Evolutionary conservation across 495 filamentous ascomycete genomes (phyloP).

Genomic region (Hypoxylon fuscum): DNA sequence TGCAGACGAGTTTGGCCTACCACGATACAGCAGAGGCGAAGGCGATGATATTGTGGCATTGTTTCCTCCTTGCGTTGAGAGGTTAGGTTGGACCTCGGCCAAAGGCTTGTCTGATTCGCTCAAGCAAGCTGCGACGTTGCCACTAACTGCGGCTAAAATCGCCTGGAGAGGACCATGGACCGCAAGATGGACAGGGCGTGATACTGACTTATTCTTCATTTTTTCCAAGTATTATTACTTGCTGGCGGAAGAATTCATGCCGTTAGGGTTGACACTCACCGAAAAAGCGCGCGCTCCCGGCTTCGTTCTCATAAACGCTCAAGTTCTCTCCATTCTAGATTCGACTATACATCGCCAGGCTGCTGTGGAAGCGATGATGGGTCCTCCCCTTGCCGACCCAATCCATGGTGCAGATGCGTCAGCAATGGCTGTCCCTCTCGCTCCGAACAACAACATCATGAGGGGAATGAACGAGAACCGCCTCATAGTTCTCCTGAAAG

Average conservation of each 20-base stretch:
- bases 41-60: constrained; percentile 69
- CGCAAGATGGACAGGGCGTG: constrained; percentile 84
- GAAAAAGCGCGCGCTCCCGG: constrained; percentile 80
- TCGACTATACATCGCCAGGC: constrained; percentile 81
- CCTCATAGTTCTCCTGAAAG: constrained; percentile 84
- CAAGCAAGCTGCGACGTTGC: constrained; percentile 71
- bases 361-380: constrained; percentile 59
- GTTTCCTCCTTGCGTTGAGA: constrained; percentile 77
- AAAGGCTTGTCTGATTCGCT: constrained; percentile 70
- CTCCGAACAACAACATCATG: constrained; percentile 69
- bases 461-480: constrained; percentile 93
- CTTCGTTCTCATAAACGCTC: constrained; percentile 84
- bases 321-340: constrained; percentile 83
- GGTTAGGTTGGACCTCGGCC: constrained; percentile 75
- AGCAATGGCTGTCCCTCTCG: constrained; percentile 71
- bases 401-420: constrained; percentile 77
- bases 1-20: constrained; percentile 68
- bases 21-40: constrained; percentile 54
- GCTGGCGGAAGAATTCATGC: constrained; percentile 81
- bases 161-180: constrained; percentile 89
- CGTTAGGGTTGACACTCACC: constrained; percentile 63
- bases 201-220: constrained; percentile 92
- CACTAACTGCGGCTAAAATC: constrained; percentile 75
- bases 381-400: constrained; percentile 78
- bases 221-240: constrained; percentile 93